Conservation (phyloP, 208 protist genomes). For the Leishmania lainsoni region DNA sequence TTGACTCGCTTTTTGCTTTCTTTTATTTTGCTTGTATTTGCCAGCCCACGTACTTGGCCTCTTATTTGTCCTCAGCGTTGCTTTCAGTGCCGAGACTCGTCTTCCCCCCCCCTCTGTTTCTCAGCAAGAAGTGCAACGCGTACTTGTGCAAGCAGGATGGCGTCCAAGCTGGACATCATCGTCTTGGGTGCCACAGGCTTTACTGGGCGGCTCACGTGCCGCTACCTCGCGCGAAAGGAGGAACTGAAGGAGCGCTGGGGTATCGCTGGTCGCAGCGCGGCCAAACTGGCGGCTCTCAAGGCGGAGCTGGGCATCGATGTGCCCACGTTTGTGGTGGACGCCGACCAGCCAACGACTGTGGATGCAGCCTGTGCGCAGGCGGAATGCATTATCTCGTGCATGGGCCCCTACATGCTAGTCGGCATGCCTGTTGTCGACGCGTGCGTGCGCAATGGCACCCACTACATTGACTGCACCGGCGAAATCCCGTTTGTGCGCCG, state of each 20-base stretch:
- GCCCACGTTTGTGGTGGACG: constrained; percentile 51
- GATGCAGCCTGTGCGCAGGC: constrained; percentile 53
- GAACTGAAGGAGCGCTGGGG: constrained; percentile 46
- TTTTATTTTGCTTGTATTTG: not conserved
- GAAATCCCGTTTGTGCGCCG: constrained; percentile 81
- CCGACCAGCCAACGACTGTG: constrained; percentile 50
- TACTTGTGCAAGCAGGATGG: constrained; percentile 3
- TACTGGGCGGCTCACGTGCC: constrained; percentile 72
- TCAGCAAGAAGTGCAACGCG: not conserved
- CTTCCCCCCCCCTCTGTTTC: not conserved
- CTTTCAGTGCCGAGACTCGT: not conserved
- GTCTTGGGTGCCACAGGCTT: constrained; percentile 90
- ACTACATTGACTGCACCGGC: constrained; percentile 94
- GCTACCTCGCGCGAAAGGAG: constrained; percentile 56
- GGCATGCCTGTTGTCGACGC: constrained; percentile 89
- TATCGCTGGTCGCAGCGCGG: constrained; percentile 77
- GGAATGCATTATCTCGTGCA: constrained; percentile 65
- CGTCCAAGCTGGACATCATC: constrained; percentile 66
- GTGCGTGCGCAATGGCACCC: constrained; percentile 73
- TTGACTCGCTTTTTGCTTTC: not conserved
- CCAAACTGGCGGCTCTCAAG: constrained; percentile 59
- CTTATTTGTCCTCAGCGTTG: not conserved
- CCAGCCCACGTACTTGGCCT: not conserved
- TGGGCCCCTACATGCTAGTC: constrained; percentile 81
- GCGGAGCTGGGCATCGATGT: constrained; percentile 52